Conservation (phyloP, 352 stramenopile genomes). For the Pythium folliculosum region DNA sequence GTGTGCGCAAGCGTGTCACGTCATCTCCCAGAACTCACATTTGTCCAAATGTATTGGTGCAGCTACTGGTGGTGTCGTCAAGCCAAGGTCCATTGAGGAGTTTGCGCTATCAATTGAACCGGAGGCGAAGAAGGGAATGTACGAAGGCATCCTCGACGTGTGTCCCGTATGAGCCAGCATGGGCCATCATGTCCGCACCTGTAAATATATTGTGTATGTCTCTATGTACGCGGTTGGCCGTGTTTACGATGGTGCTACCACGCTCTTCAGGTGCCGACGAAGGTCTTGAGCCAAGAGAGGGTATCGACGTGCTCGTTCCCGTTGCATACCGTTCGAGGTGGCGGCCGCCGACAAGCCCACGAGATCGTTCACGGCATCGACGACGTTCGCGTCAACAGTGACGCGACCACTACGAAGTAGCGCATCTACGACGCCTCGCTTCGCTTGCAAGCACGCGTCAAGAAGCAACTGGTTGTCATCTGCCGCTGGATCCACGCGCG, state of each 20-base stretch:
- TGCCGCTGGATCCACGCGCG: conserved; percentile 17
- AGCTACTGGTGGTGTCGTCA: conserved; percentile 11
- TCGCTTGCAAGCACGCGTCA: conserved; percentile 9
- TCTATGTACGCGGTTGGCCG: not conserved
- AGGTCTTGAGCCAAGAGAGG: conserved; percentile 2
- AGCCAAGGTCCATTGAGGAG: conserved; percentile 24
- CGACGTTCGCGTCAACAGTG: not conserved
- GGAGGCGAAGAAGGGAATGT: conserved; percentile 24
- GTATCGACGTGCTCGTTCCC: not conserved
- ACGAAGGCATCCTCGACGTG: conserved; percentile 22
- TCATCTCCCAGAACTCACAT: not conserved
- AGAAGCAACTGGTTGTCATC: conserved; percentile 25
- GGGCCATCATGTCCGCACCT: not conserved
- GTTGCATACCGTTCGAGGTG: not conserved
- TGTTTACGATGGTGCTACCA: not conserved
- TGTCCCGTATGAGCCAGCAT: not conserved
- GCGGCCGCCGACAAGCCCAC: not conserved
- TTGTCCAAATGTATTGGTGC: not conserved
- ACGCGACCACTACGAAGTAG: conserved; percentile 20
- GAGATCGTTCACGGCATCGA: conserved; percentile 14
- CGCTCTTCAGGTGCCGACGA: not conserved
- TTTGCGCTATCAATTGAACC: conserved; percentile 25
- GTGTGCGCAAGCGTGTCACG: not conserved
- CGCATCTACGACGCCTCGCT: conserved; percentile 14
- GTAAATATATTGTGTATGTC: conserved; percentile 18